Base-by-base conservation (phyloP, 225 moss, liverwort and hornwort species). In the Marchantia polymorpha region DNA sequence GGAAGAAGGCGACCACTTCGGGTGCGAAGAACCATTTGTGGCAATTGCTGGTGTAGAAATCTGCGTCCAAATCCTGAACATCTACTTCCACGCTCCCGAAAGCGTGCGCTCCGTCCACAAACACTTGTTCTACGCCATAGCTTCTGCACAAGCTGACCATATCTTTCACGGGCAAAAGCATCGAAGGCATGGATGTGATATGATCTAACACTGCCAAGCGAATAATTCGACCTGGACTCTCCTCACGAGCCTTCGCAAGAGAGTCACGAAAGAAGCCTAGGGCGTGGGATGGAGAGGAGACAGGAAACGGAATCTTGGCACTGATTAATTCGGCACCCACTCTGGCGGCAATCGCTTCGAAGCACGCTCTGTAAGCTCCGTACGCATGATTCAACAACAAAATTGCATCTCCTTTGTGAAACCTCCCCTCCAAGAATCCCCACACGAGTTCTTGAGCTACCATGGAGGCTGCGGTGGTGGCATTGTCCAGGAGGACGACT, bases 11-110 rank as follows among this genome's bases (percentile, higher is more conserved):
- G 6, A 89, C 96, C 30, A 89, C 85, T 6, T 91, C 81, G 26
- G 96, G 94, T 22, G 91, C 83, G 72, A 96, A 94, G 27, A 94
- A 69, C 96, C 96, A 96, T 58, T 96, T 96, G 79, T 96, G 96
- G 16, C 90, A 87, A 82, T 94, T 92, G 73, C 89, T 89, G 74
- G 92, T 73, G 84, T 96, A 96, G 77, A 81, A 96, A 84, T 96
- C 96, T 22, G 96, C 96, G 51, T 91, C 84, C 12, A 96, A 88
- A 22, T 86, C 88, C 27, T 82, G 80, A 70, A 94, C 94, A 48
- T 96, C 73, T 14, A 96, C 79, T 30, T 89, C 81, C 54, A 90
- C 91, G 50, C 81, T 94, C 39, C 92, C 96, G 17, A 96, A 88
- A 64, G 92, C 96, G 72, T 96, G 96, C 29, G 96, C 96, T 75